Evolutionary conservation across 2,329 filamentous ascomycete genomes (phyloP), one percentile per base, ranked within the genome.

Genomic region (Lojkania enalia): DNA sequence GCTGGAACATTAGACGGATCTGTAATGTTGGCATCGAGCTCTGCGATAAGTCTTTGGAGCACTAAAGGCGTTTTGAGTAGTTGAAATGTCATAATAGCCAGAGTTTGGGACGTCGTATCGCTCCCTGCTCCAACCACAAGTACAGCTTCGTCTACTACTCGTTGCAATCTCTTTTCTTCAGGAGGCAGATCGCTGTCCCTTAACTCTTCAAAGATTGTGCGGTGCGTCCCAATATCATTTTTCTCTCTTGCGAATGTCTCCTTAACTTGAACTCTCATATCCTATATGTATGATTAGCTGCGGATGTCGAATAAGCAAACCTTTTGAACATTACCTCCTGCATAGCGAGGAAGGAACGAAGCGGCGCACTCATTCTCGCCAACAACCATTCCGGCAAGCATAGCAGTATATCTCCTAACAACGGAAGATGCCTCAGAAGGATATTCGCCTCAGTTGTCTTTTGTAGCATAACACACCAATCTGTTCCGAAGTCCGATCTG

Each of bases 171-270:
- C 32, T 51, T 55, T 21, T 57, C 55, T n/a, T 38, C 33, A 2
- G 49, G n/a, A 6, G 55, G 60, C 7, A 67, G 35, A 6, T 54
- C 44, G 39, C 58, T 60, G 25, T 54, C 39, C 1, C 63, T 48
- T 1, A 71, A 44, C 21, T 64, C 63, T 11, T 67, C 57, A 40
- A 71, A 69, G n/a, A 67, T 49, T 13, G 56, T 66, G 15, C 29
- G 42, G 18, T 47, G 20, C 3, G 18, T 20, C 2, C 39, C 15
- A 3, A 14, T 21, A 2, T 15, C 23, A 2, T 40, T 13, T 20
- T 5, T 23, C 15, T 46, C 33, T 5, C 40, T n/a, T 18, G 40
- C 7, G 20, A 31, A 18, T 21, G 18, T 33, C 6, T 15, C 30
- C 16, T 44, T 19, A 11, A 23, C 35, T 18, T 35, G 21, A 5